Evolutionary conservation across 169 alveolate genomes (phyloP).

Genomic region (Perkinsus chesapeaki): DNA sequence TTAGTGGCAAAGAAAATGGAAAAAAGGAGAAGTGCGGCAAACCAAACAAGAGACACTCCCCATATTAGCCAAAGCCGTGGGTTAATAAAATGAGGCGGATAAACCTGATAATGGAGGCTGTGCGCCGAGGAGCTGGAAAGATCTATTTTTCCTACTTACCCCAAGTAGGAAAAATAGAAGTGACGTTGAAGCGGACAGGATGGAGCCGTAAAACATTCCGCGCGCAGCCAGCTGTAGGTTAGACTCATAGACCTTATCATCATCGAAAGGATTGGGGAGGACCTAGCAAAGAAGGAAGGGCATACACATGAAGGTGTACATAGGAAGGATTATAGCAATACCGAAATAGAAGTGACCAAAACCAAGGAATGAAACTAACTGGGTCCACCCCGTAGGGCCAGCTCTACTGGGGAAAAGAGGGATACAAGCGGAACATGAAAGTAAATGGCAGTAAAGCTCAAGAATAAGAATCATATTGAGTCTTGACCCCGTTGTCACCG

Average conservation of each 20-base stretch:
- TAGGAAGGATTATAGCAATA: no score
- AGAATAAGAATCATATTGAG: no score
- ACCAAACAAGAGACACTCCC: neutral
- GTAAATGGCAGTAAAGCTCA: no score
- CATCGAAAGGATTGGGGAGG: neutral
- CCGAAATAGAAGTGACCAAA: no score
- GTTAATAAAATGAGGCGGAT: neutral
- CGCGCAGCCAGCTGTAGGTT: neutral
- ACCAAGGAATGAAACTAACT: no score
- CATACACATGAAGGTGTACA: neutral
- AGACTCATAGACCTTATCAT: neutral
- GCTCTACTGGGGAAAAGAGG: no score
- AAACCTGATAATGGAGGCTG: neutral
- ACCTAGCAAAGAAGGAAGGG: neutral
- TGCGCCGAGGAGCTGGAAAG: neutral
- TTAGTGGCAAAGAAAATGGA: neutral
- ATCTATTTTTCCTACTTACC: neutral
- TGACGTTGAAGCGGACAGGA: neutral
- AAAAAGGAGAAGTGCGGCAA: neutral
- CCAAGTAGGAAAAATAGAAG: neutral
- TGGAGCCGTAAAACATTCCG: neutral
- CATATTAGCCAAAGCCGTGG: neutral
- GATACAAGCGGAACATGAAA: no score
- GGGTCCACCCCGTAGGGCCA: no score
- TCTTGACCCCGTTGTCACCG: no score